Conservation (phyloP, 176 grass and related monocot genomes). For the Chloris gayana region DNA sequence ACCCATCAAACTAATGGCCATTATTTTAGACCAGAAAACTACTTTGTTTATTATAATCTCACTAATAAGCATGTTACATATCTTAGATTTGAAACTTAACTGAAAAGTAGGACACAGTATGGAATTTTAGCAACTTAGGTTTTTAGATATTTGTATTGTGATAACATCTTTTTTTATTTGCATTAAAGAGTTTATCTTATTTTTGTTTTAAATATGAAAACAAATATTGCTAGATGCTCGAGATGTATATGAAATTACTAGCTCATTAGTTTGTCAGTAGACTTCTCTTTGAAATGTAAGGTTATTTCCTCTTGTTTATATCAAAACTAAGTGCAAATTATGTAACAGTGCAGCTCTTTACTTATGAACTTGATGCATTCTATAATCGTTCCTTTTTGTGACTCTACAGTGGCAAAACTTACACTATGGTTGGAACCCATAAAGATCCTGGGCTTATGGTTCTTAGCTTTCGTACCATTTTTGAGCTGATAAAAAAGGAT, state of each 20-base stretch:
- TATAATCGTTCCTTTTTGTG: slow-evolving; percentile 28
- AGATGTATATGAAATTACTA: background rate
- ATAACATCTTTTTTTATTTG: background rate
- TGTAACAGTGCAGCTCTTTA: background rate
- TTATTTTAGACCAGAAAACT: no score
- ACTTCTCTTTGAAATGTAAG: background rate
- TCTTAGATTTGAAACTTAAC: background rate
- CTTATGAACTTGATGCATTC: slow-evolving; percentile 2
- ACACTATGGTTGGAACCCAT: slow-evolving; percentile 93
- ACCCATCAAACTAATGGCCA: no score
- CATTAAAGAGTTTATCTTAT: background rate
- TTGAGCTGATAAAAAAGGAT: slow-evolving; percentile 91
- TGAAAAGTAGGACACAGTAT: background rate
- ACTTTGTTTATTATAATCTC: background rate
- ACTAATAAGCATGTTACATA: slow-evolving; percentile 28
- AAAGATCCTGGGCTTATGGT: slow-evolving; percentile 98
- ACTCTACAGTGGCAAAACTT: slow-evolving; percentile 89
- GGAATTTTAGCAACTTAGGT: background rate
- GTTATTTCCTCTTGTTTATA: slow-evolving; percentile 2
- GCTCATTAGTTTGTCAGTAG: background rate
- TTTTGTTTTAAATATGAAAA: background rate
- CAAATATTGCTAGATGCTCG: background rate
- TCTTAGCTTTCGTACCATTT: slow-evolving; percentile 96
- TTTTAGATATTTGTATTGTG: background rate
- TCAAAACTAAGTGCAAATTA: slow-evolving; percentile 1